Evolutionary conservation across 2,329 filamentous ascomycete genomes (phyloP).

Genomic region (Pyrenophora graminea): DNA sequence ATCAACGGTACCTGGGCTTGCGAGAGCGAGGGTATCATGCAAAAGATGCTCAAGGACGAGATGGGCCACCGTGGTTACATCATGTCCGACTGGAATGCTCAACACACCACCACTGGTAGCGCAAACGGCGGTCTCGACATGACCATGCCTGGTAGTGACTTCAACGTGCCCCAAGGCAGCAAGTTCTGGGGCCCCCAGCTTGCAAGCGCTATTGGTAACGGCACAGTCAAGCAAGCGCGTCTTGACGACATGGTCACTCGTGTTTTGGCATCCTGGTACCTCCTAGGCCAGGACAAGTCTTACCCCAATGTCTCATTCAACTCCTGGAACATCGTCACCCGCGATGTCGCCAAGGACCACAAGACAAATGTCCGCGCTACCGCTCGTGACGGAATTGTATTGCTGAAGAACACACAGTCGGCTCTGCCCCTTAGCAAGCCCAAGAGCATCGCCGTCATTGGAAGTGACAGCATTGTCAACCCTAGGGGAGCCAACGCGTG

Average conservation of each 20-base stretch:
- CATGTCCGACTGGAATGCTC: slow-evolving; percentile 53
- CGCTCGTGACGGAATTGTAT: slow-evolving; percentile 54
- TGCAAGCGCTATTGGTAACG: slow-evolving; percentile 57
- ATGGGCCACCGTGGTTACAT: slow-evolving; percentile 55
- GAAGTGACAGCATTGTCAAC: slow-evolving; percentile 80
- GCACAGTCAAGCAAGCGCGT: slow-evolving; percentile 45
- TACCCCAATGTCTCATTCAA: slow-evolving; percentile 52
- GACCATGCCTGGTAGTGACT: slow-evolving; percentile 59
- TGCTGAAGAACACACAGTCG: slow-evolving; percentile 67
- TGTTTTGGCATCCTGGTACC: slow-evolving; percentile 57
- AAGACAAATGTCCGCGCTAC: slow-evolving; percentile 46
- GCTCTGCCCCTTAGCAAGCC: slow-evolving; percentile 70
- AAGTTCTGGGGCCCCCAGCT: slow-evolving; percentile 63
- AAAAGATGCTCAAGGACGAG: slow-evolving; percentile 58
- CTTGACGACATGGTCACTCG: slow-evolving; percentile 51
- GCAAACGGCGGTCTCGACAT: slow-evolving; percentile 57
- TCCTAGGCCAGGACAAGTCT: slow-evolving; percentile 52
- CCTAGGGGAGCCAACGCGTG: slow-evolving; percentile 79
- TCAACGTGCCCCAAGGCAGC: slow-evolving; percentile 39
- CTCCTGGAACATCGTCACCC: slow-evolving; percentile 50
- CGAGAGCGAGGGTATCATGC: slow-evolving; percentile 54
- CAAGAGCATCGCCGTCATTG: slow-evolving; percentile 68
- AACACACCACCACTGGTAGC: slow-evolving; percentile 50
- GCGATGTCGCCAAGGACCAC: slow-evolving; percentile 49
- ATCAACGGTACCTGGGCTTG: slow-evolving; percentile 58